Conservation (phyloP, 805 yeast genomes). For the Lachancea lanzarotensis region DNA sequence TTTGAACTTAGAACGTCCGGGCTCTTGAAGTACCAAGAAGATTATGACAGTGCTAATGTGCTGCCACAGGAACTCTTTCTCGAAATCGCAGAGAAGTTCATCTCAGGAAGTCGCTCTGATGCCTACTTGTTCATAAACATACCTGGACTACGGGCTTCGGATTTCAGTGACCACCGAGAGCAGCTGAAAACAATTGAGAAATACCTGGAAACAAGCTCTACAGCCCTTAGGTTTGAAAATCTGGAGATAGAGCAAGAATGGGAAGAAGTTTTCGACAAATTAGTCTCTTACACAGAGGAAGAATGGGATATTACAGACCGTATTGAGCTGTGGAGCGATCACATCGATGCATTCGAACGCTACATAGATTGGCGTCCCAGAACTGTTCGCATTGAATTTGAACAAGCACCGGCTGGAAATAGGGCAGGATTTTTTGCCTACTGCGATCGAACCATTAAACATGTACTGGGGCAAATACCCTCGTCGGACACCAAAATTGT, state of each 20-base stretch:
- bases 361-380: slow-evolving; percentile 61
- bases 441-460: slow-evolving; percentile 45
- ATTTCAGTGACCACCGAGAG: slow-evolving; percentile 37
- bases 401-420: slow-evolving; percentile 39
- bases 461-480: slow-evolving; percentile 61
- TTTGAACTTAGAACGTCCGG: slow-evolving; percentile 19
- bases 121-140: slow-evolving; percentile 50
- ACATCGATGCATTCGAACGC: slow-evolving; percentile 42
- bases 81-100: slow-evolving; percentile 28
- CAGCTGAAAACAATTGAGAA: slow-evolving; percentile 45
- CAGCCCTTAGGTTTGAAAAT: slow-evolving; percentile 54
- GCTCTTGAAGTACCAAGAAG: slow-evolving; percentile 15
- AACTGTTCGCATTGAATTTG: slow-evolving; percentile 53
- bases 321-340: slow-evolving; percentile 28
- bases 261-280: slow-evolving; percentile 15
- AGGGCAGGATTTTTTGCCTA: slow-evolving; percentile 32
- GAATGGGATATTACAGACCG: slow-evolving; percentile 23
- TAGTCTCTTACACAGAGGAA: slow-evolving; percentile 15
- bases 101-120: slow-evolving; percentile 44
- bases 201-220: slow-evolving; percentile 50
- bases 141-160: slow-evolving; percentile 46
- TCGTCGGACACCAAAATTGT: slow-evolving; percentile 63
- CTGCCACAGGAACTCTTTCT: slow-evolving; percentile 26
- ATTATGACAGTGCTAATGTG: slow-evolving; percentile 11
- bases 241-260: slow-evolving; percentile 25